phyloP scores from a whole-genome alignment of 257 asterid species.

The Rhazya stricta region DNA sequence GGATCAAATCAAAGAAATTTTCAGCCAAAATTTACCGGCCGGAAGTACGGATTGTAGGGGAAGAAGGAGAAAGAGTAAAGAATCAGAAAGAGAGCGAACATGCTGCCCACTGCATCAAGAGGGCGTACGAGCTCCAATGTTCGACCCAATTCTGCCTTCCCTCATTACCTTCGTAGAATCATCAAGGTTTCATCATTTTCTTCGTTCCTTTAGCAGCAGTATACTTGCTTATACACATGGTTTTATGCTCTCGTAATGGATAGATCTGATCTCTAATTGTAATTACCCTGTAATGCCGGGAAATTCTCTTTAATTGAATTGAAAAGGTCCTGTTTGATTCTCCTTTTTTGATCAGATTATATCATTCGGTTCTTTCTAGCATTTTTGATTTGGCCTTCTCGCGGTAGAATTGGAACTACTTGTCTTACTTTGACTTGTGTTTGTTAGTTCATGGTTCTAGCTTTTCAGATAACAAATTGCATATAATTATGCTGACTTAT shows the following conservation, averaged over 20 bases:
- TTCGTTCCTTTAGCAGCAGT: neutral
- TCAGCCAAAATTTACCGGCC: neutral
- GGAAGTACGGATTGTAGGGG: conserved; percentile 9
- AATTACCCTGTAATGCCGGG: neutral
- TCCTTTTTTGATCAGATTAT: neutral
- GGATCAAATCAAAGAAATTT: neutral
- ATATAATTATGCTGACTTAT: neutral
- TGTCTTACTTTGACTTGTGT: neutral
- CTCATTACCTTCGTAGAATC: conserved; percentile 87
- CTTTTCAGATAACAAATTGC: neutral
- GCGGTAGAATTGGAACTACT: neutral
- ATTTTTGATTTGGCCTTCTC: neutral
- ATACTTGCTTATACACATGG: neutral
- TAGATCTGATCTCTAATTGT: conserved; percentile 23
- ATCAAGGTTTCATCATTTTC: conserved; percentile 55
- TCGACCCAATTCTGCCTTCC: conserved; percentile 66
- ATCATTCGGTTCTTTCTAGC: neutral
- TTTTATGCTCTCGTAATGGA: neutral
- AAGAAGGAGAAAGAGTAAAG: conserved; percentile 10
- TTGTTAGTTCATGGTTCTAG: neutral
- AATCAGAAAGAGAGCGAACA: conserved; percentile 30
- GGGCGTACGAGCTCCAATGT: conserved; percentile 59
- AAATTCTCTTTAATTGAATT: neutral
- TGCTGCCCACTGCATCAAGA: conserved; percentile 87
- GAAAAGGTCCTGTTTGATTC: neutral